Base-by-base conservation (phyloP, 202 grass and related monocot genomes). In the Musa balbisiana region DNA sequence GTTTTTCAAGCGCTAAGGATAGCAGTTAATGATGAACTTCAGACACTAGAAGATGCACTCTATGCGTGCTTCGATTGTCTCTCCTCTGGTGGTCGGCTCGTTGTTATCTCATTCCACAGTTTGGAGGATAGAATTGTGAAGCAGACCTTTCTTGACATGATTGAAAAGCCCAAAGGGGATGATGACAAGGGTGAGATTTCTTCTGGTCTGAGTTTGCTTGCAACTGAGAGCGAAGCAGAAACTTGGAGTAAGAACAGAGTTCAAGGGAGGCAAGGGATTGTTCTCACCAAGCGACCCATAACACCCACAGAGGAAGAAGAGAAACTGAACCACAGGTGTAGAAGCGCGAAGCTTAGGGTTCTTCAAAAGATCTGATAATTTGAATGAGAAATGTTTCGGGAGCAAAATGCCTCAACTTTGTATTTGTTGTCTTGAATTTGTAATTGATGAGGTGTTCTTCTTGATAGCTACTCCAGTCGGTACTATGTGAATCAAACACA, bases 71-170 rank as follows among this genome's bases (percentile, higher is more conserved):
- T 92, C 71, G 89, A 94, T 83, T 50, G 73, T 71, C 56, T 43
- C 33, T 43, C 33, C 33, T 43, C 33, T 43, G 33, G 33, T 5
- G 33, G 33, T 43, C 86, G 89, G 22, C 95, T 98, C 73, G 85
- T 89, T 74, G 91, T 92, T 11, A 85, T 99, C 79, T 99, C 91
- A 10, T 99, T 99, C 77, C 95, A 98, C 69, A 98, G 95, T 52
- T 83, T 99, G 82, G 91, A 98, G 75, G 91, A 98, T 66, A 82
- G 88, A 80, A 92, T 98, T 21, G 91, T 98, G 83, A 98, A 98
- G 74, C 85, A 86, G 11, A 92, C 88, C 23, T 98, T 89, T 87
- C 87, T 98, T 72, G 76, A 93, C 56, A 84, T 98, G 71, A 87
- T 93, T 64, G 80, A 81, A 16, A 75, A 63, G 80, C 80, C 71